Base-by-base conservation (phyloP, 2,329 filamentous ascomycete species). In the Lecanicillium sp. region DNA sequence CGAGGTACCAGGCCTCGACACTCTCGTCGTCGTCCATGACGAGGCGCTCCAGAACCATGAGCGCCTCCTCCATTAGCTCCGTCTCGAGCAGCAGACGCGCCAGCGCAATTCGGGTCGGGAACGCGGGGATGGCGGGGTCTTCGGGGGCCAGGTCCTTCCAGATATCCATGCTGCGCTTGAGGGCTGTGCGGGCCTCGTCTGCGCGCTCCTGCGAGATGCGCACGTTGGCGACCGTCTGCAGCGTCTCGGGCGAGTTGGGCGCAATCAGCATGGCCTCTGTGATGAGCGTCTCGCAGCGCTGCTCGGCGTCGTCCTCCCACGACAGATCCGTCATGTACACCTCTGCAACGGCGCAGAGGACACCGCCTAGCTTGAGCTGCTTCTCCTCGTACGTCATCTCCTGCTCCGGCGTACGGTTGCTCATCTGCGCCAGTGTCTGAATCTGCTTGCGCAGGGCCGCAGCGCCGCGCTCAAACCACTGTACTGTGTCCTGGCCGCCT, bases 301-400 rank as follows among this genome's bases (percentile, higher is more conserved):
- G 69, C 66, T 98, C 92, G 5, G 90, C 92, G 55, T 96, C 88
- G 37, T 81, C 79, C 62, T 96, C 89, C 87, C 77, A 92, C 53
- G 85, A 92, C 51, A 97, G 66, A 66, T 98, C 92, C 10, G 92
- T 98, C 92, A 98, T 98, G 69, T 96, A 98, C 36, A 98, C 87
- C 66, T 98, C 92, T 6, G 87, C 81, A 44, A 97, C 87, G 19
- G 86, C 87, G 62, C 94, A 98, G 27, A 98, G 73, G n/a, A 89
- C 87, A 50, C 87, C 87, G 3, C 88, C 87, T 27, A 97, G 71
- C 62, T 92, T 92, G 48, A 72, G 71, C 58, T 83, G 83, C 68
- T 87, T 86, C 60, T 76, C 85, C 19, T 81, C 74, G 29, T 79
- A 52, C 17, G 65, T 47, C 15, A 52, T 53, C 54, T 68, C 59